A percentile compares a stretch with the other conserved stretches of the same genome.
Conservation (phyloP, 2,329 filamentous ascomycete species). For the Drechslerella stenobrocha region DNA sequence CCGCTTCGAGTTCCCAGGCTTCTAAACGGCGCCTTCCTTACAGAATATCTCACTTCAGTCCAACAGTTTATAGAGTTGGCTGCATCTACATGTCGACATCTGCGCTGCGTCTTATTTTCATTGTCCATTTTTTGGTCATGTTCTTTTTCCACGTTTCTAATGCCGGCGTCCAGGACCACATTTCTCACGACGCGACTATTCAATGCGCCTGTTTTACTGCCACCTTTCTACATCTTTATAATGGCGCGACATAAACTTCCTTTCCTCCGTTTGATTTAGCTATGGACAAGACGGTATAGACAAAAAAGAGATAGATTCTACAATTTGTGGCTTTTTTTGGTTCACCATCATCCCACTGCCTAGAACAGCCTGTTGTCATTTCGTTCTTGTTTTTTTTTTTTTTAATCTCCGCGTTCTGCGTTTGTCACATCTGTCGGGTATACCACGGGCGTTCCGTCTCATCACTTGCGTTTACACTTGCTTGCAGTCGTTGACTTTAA, state of each 20-base stretch:
- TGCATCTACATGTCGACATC: constrained; percentile 1
- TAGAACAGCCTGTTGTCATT: constrained; percentile 48
- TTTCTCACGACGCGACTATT: constrained; percentile 28
- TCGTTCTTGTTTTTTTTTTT: constrained; percentile 4
- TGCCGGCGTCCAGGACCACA: constrained; percentile 36
- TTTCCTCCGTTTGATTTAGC: constrained; percentile 1
- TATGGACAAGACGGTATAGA: constrained; percentile 43
- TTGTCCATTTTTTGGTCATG: constrained; percentile 9
- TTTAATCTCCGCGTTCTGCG: not conserved
- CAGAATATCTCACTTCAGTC: constrained; percentile 8
- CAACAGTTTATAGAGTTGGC: constrained; percentile 3
- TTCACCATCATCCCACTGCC: not conserved
- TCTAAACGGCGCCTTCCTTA: constrained; percentile 8
- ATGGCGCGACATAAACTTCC: constrained; percentile 15
- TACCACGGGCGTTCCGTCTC: constrained; percentile 45
- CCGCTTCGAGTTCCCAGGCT: constrained; percentile 48
- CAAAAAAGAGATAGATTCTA: constrained; percentile 44
- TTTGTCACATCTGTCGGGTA: constrained; percentile 8
- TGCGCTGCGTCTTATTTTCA: constrained; percentile 9
- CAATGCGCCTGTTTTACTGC: constrained; percentile 2
- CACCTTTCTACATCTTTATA: constrained; percentile 8
- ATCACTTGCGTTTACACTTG: constrained; percentile 1
- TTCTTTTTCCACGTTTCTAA: constrained; percentile 15
- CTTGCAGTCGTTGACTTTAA: constrained; percentile 10
- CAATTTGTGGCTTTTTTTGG: constrained; percentile 2